Conservation (phyloP, 352 stramenopile genomes). For the Phytophthora tentaculata region DNA sequence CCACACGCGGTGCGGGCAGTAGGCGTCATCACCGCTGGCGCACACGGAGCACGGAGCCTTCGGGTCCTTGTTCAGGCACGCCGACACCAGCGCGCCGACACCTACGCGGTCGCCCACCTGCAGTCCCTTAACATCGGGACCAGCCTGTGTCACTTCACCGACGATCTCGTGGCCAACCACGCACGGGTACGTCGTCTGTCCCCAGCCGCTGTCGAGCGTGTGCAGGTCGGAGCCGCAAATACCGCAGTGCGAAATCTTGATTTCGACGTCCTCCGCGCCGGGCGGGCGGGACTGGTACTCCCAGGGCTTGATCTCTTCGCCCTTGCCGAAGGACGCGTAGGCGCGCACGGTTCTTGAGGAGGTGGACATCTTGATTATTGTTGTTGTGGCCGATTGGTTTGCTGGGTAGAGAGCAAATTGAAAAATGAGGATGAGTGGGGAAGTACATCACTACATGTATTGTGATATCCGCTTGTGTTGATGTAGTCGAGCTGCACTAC, state of each 20-base stretch:
- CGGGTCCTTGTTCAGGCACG: slow-evolving; percentile 11
- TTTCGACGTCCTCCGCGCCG: slow-evolving; percentile 55
- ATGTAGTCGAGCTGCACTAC: too few species aligned
- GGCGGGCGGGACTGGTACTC: slow-evolving; percentile 55
- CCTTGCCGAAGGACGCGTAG: slow-evolving; percentile 47
- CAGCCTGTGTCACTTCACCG: slow-evolving; percentile 46
- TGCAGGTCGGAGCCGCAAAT: slow-evolving; percentile 37
- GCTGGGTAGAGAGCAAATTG: too few species aligned
- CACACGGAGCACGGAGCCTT: slow-evolving; percentile 44
- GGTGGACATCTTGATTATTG: slow-evolving; percentile 44
- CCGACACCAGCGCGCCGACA: slow-evolving; percentile 51
- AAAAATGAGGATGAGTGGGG: too few species aligned
- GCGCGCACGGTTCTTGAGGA: slow-evolving; percentile 50
- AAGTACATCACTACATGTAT: too few species aligned
- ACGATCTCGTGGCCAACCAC: slow-evolving; percentile 67
- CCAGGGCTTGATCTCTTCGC: slow-evolving; percentile 40
- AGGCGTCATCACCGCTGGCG: slow-evolving; percentile 55
- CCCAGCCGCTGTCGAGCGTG: slow-evolving; percentile 58
- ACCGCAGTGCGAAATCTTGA: slow-evolving; percentile 29
- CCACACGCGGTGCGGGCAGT: slow-evolving; percentile 50
- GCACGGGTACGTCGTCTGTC: slow-evolving; percentile 45
- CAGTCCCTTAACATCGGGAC: slow-evolving; percentile 58
- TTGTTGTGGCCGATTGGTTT: neutral
- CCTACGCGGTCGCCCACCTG: slow-evolving; percentile 61
- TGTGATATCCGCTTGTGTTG: too few species aligned